Percentiles rank a stretch among this genome's conserved stretches.
phyloP scores from a whole-genome alignment of 2,329 filamentous ascomycete species.

The Calonectria fujianensis region DNA sequence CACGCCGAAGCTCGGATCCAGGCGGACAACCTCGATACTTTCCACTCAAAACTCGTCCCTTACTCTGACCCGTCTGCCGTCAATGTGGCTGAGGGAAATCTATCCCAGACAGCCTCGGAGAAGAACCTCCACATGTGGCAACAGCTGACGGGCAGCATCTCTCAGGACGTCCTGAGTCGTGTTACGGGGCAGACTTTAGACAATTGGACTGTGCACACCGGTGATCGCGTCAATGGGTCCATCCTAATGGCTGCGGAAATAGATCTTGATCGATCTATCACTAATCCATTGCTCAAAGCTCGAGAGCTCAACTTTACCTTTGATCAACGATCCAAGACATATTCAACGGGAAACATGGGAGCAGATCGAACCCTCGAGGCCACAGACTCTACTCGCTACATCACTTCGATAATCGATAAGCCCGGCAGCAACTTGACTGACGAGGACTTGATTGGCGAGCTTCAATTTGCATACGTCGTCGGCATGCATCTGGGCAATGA shows the following conservation, averaged over 20 bases:
- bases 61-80: slow-evolving; percentile 63
- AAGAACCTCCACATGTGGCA: slow-evolving; percentile 68
- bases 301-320: slow-evolving; percentile 70
- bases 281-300: slow-evolving; percentile 57
- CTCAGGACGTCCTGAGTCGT: slow-evolving; percentile 65
- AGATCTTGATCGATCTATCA: slow-evolving; percentile 64
- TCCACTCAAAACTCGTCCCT: slow-evolving; percentile 65
- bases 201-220: slow-evolving; percentile 73
- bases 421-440: slow-evolving; percentile 53
- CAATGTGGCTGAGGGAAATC: slow-evolving; percentile 41
- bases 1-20: slow-evolving; percentile 67
- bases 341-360: slow-evolving; percentile 62
- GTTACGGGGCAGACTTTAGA: slow-evolving; percentile 65
- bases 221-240: slow-evolving; percentile 70
- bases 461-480: slow-evolving; percentile 76
- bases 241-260: slow-evolving; percentile 61
- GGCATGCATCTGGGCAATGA: slow-evolving; percentile 76
- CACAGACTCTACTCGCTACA: slow-evolving; percentile 69
- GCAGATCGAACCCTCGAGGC: slow-evolving; percentile 65
- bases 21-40: slow-evolving; percentile 62
- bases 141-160: slow-evolving; percentile 70
- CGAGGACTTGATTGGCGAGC: slow-evolving; percentile 73
- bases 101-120: slow-evolving; percentile 47
- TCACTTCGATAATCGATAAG: slow-evolving; percentile 63
- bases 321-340: slow-evolving; percentile 64